Conservation (phyloP, 2,329 filamentous ascomycete species). For the Trichoderma afroharzianum region DNA sequence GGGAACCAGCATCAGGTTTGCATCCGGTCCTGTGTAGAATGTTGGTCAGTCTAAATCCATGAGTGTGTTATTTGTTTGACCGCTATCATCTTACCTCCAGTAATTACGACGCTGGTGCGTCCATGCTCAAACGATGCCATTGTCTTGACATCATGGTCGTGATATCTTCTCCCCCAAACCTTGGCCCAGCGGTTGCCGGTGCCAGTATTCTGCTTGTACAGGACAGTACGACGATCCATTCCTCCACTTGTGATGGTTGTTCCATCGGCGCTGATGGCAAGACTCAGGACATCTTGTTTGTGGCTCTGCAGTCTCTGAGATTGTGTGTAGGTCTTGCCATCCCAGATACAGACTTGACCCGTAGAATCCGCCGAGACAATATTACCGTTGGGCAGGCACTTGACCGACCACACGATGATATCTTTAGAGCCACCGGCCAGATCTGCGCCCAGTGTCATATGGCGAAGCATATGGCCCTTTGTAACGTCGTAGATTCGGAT, state of each 20-base stretch:
- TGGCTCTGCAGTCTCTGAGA: constrained; percentile 83
- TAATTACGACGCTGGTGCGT: constrained; percentile 80
- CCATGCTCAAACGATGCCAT: constrained; percentile 86
- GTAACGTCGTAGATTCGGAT: constrained; percentile 87
- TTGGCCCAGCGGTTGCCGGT: constrained; percentile 73
- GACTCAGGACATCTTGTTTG: constrained; percentile 82
- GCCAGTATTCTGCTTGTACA: constrained; percentile 67
- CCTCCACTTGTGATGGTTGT: constrained; percentile 82
- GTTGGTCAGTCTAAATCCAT: background rate
- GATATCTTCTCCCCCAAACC: constrained; percentile 79
- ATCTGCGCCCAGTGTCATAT: constrained; percentile 82
- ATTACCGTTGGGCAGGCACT: constrained; percentile 79
- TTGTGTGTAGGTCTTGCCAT: constrained; percentile 86
- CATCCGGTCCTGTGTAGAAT: constrained; percentile 66
- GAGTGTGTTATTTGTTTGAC: background rate
- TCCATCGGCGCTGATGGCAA: constrained; percentile 79
- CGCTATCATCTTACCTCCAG: constrained; percentile 64
- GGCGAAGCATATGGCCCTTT: constrained; percentile 70
- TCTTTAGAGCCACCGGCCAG: constrained; percentile 74
- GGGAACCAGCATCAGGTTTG: constrained; percentile 76
- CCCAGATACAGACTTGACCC: constrained; percentile 90
- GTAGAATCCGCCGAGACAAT: constrained; percentile 95
- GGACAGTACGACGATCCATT: constrained; percentile 82
- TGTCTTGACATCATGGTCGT: constrained; percentile 91
- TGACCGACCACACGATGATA: constrained; percentile 90